phyloP scores from a whole-genome alignment of 1,139 yeast species.

The Blastobotrys ciferrii region DNA sequence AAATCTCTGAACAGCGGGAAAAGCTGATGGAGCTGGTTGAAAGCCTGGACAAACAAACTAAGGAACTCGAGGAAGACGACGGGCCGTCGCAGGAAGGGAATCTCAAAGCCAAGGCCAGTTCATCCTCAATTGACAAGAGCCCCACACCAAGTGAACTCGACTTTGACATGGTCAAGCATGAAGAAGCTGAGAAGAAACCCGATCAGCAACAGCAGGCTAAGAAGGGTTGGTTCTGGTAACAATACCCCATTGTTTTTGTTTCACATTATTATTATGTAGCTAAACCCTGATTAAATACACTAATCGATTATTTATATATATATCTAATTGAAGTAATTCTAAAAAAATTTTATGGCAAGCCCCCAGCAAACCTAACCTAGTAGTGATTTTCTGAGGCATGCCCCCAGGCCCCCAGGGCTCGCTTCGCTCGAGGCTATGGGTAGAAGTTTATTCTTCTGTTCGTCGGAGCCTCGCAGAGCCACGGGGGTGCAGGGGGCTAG shows the following conservation, averaged over 20 bases:
- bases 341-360: too few relatives aligned
- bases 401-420: too few relatives aligned
- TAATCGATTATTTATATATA: constrained; percentile 2
- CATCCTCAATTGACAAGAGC: constrained; percentile 1
- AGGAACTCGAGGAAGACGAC: constrained; percentile 22
- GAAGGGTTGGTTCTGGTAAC: constrained; percentile 26
- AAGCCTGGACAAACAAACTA: constrained; percentile 24
- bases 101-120: not conserved
- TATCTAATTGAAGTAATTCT: not conserved
- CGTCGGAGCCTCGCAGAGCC: too few relatives aligned
- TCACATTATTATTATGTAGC: not conserved
- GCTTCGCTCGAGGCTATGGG: too few relatives aligned
- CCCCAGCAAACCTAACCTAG: too few relatives aligned
- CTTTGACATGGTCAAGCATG: constrained; percentile 29
- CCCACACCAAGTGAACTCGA: constrained; percentile 20
- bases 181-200: constrained; percentile 22
- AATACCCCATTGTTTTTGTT: constrained; percentile 5
- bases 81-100: not conserved
- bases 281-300: constrained; percentile 2
- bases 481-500: too few relatives aligned
- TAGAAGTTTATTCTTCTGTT: too few relatives aligned
- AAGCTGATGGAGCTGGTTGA: constrained; percentile 23
- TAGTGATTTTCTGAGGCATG: too few relatives aligned
- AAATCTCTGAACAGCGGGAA: constrained; percentile 22
- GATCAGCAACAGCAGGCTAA: constrained; percentile 6